Evolutionary conservation across 2,329 filamentous ascomycete species (phyloP), one percentile per base, ranked within the genome.

Genomic region (Diaporthe australafricana): DNA sequence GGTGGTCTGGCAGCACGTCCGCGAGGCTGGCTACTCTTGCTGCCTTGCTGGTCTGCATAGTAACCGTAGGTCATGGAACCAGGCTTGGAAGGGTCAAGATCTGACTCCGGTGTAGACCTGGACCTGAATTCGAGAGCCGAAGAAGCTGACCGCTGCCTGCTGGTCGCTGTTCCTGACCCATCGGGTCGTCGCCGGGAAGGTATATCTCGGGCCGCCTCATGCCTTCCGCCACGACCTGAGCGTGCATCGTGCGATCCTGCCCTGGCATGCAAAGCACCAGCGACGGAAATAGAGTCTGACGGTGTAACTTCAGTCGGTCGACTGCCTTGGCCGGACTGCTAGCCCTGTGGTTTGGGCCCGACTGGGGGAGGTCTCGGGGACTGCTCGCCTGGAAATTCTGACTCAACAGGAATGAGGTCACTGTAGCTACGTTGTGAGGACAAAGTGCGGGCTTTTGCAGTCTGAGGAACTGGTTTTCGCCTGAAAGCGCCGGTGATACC

Each of bases 401-500:
- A 68, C 68, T 81, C 77, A 75, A 81, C 77, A 71, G 82, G 79
- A 73, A 83, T 81, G 77, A 82, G 78, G 72, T 84, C 81, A 72
- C 80, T 83, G 77, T 81, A 81, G 75, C 77, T 80, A 42, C 74
- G 74, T 68, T 30, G 38, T 70, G 57, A 66, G 70, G 75, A 60
- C 17, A 68, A 12, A 7, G 45, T 48, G 22, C 47, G 57, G 45
- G 47, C 45, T 6, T 30, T n/a, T 40, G 55, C 45, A 17, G 53
- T 47, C 4, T 42, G 45, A 45, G 57, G 42, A 16, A 66, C 47
- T 16, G 70, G 47, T 42, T 67, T 66, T 17, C 69, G 68, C 42
- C 53, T 45, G n/a, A 67, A 27, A 8, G n/a, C 32, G 30, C 8
- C 38, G 5, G 20, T 27, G 22, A 7, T 5, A 32, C 16, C 60